phyloP scores from a whole-genome alignment of 768 basidiomycete species.

The Mycena amicta region DNA sequence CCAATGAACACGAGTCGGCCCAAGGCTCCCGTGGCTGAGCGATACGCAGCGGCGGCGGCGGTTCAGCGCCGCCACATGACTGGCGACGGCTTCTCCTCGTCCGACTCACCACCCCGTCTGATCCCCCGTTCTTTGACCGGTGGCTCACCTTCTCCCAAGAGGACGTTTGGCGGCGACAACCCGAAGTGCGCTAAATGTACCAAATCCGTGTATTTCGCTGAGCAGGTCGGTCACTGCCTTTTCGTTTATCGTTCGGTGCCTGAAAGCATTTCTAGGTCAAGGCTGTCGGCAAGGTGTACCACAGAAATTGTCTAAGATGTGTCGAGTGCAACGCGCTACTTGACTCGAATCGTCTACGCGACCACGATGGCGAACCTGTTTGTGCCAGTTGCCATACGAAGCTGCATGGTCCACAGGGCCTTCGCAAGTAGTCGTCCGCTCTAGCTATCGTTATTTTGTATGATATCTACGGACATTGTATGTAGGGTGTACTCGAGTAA shows the following conservation, averaged over 20 bases:
- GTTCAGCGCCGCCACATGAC: conserved; percentile 25
- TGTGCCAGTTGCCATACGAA: conserved; percentile 78
- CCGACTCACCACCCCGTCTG: conserved; percentile 9
- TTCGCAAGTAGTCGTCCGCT: conserved; percentile 15
- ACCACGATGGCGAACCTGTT: conserved; percentile 73
- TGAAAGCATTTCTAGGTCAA: conserved; percentile 57
- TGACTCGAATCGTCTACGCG: conserved; percentile 73
- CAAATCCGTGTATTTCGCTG: conserved; percentile 84
- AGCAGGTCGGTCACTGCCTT: conserved; percentile 64
- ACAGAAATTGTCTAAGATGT: conserved; percentile 79
- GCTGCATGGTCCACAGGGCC: conserved; percentile 34
- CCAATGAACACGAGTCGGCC: conserved; percentile 23
- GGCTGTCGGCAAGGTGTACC: conserved; percentile 79
- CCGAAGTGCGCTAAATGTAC: conserved; percentile 70
- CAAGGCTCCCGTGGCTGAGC: conserved; percentile 16
- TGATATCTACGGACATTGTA: neutral
- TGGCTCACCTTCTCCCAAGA: conserved; percentile 41
- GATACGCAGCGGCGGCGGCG: conserved; percentile 19
- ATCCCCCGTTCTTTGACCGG: conserved; percentile 38
- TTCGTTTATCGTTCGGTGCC: neutral
- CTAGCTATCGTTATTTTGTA: neutral
- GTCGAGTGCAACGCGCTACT: conserved; percentile 66
- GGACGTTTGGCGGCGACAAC: conserved; percentile 55
- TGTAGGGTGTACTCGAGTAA: too few species aligned
- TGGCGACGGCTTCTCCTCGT: conserved; percentile 17